These are phyloP conservation scores for Starmera pachycereana DNA, from an alignment of 805 yeast genomes.

Conservation along the genomic window DNA sequence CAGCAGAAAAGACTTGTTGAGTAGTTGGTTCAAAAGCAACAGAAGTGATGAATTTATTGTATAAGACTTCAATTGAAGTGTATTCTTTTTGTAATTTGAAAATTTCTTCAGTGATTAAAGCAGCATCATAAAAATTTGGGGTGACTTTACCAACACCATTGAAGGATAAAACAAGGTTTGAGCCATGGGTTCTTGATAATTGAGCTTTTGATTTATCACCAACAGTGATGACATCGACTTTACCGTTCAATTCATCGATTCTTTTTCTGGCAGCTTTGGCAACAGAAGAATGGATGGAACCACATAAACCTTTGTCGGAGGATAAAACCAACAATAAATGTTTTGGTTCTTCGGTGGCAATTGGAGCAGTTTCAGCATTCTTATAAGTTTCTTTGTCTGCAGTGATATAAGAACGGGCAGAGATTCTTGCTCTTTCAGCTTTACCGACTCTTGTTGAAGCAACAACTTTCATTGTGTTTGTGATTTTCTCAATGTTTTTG, in stretches of 20 bases:
- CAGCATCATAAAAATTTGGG: slow-evolving; percentile 86
- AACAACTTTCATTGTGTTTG: slow-evolving; percentile 99
- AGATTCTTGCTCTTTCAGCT: slow-evolving; percentile 91
- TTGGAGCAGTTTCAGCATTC: slow-evolving; percentile 66
- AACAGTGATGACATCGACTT: slow-evolving; percentile 71
- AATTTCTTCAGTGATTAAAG: slow-evolving; percentile 82
- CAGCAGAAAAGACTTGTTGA: slow-evolving; percentile 56
- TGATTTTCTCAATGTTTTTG: slow-evolving; percentile 97
- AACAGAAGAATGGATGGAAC: slow-evolving; percentile 93
- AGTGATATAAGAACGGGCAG: slow-evolving; percentile 75
- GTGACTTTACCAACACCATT: slow-evolving; percentile 94
- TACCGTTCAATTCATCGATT: slow-evolving; percentile 44
- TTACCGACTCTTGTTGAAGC: slow-evolving; percentile 94
- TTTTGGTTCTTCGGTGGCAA: slow-evolving; percentile 42
- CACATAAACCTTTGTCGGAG: slow-evolving; percentile 98
- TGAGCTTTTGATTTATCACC: slow-evolving; percentile 95
- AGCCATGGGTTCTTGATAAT: slow-evolving; percentile 71
- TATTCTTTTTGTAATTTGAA: slow-evolving; percentile 45
- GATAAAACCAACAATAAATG: slow-evolving; percentile 80
- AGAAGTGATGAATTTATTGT: slow-evolving; percentile 81
- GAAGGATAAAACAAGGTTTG: slow-evolving; percentile 62
- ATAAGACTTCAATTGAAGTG: slow-evolving; percentile 69
- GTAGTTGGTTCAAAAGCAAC: slow-evolving; percentile 82
- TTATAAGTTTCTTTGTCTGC: slow-evolving; percentile 72
- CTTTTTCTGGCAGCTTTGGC: slow-evolving; percentile 78